phyloP scores from a whole-genome alignment of 805 yeast genomes.

The Pachysolen tannophilus region DNA sequence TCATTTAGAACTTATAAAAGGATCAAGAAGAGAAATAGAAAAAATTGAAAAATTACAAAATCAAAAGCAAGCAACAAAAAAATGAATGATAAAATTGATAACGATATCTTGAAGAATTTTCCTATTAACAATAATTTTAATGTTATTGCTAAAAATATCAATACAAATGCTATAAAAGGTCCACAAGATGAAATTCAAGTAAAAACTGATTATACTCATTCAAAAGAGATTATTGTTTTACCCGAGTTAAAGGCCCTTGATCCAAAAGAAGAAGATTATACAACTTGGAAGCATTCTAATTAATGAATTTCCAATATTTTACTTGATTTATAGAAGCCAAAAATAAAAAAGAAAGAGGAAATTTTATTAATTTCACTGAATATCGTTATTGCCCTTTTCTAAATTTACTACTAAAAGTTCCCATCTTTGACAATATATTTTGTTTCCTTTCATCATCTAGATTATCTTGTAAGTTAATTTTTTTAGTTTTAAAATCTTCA shows the following conservation, averaged over 20 bases:
- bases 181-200: conserved; percentile 8
- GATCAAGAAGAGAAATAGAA: conserved; percentile 79
- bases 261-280: conserved; percentile 6
- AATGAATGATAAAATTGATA: not conserved
- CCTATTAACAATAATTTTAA: too few species aligned
- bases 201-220: too few species aligned
- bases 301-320: too few species aligned
- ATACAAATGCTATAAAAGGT: conserved; percentile 22
- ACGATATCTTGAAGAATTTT: too few species aligned
- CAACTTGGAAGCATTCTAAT: too few species aligned
- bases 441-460: conserved; percentile 18
- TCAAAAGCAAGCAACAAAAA: conserved; percentile 14
- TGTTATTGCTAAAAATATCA: conserved; percentile 18
- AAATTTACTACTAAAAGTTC: conserved; percentile 6
- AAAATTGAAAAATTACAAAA: conserved; percentile 41
- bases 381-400: not conserved
- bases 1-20: conserved; percentile 84
- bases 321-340: too few species aligned
- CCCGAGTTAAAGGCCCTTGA: conserved; percentile 15
- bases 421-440: conserved; percentile 17
- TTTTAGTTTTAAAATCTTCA: conserved; percentile 9
- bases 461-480: conserved; percentile 15
- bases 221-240: conserved; percentile 11
- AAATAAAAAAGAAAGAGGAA: too few species aligned
- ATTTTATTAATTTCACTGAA: not conserved